Base-by-base conservation (phyloP, 441 rosid genomes). In the Pelargonium myrrhifolium region DNA sequence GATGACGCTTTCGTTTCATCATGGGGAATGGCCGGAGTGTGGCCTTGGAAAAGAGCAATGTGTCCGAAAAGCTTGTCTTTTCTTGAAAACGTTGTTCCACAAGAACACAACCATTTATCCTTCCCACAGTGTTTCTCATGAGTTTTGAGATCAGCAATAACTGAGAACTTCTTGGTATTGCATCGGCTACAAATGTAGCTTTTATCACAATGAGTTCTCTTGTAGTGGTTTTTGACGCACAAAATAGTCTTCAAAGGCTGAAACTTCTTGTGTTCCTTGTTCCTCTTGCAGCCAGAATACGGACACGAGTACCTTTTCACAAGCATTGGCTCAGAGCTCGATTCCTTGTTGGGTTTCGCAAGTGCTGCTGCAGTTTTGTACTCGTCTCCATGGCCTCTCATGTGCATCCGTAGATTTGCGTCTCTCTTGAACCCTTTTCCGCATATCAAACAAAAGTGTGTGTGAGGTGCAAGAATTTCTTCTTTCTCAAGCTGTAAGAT, bases 371-470 rank as follows among this genome's bases (percentile, higher is more conserved):
- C 80, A 2, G 98, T 89, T 72, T 93, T 93, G 79, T 93, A 93
- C 80, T 90, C 96, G 12, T 93, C 98, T 3, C 98, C 97, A 20
- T 93, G 98, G 9, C 98, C 98, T 81, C 98, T 78, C 98, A 93
- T 93, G 72, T 90, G 98, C 98, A 93, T 93, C 11, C 97, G 80
- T 65, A 90, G 74, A 75, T 93, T 93, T 0, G 98, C 97, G 45
- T 93, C 98, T 70, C 98, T 81, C 78, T 93, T 93, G 71, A 93
- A 93, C 37, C 97, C 97, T 64, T 90, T 93, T 9, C 98, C 97
- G 65, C 97, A 93, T 66, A 93, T 87, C 0, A 83, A 82, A 75
- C 98, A 93, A 80, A 89, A 90, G 77, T 93, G 97, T 4, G 98
- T 89, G 75, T 93, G 98, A 3, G 97, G 98, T 9, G 98, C 98